Base-by-base conservation (phyloP, 495 filamentous ascomycete genomes). In the Tricharina praecox region DNA sequence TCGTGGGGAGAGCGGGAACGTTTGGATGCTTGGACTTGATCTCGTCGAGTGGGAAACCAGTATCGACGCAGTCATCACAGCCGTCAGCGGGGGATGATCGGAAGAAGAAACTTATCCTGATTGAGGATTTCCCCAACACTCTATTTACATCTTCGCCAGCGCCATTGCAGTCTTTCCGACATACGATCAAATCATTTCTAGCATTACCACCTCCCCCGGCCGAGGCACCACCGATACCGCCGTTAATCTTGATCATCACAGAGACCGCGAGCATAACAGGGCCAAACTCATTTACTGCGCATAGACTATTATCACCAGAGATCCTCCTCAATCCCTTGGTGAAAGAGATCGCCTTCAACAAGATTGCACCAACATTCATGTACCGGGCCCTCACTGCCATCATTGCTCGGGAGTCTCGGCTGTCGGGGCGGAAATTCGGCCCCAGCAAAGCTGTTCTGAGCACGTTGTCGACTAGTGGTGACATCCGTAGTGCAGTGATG, bases 121-220 rank as follows among this genome's bases (percentile, higher is more conserved):
- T 99, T 41, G 92, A 99, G 68, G 92, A 99, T 59, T 95, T 94
- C 60, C 92, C 92, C 0, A 85, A 82, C 53, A 79, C 81, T 0
- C 78, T 86, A 11, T 59, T 59, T 49, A 72, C 73, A 19, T 71
- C 75, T 34, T 77, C 73, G 0, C 82, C 81, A 9, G 70, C 71
- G 13, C 69, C 72, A 45, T 61, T 95, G 32, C 68, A 72, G 43
- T 70, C 81, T 0, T 96, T 99, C 62, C 73, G 84, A 46, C 69
- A 74, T 34, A 71, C 81, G 11, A 68, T 99, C 20, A 65, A 53
- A 34, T 57, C 50, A n/a, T 61, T 47, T 40, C 51, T 61, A 24
- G 35, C 58, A n/a, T 25, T 54, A 13, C 39, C 58, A 18, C 9
- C 39, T n/a, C 25, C 47, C 13, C 41, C 33, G 5, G 40, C 28